phyloP scores from a whole-genome alignment of 2,329 filamentous ascomycete genomes.

The Paradendryphiella salina region DNA sequence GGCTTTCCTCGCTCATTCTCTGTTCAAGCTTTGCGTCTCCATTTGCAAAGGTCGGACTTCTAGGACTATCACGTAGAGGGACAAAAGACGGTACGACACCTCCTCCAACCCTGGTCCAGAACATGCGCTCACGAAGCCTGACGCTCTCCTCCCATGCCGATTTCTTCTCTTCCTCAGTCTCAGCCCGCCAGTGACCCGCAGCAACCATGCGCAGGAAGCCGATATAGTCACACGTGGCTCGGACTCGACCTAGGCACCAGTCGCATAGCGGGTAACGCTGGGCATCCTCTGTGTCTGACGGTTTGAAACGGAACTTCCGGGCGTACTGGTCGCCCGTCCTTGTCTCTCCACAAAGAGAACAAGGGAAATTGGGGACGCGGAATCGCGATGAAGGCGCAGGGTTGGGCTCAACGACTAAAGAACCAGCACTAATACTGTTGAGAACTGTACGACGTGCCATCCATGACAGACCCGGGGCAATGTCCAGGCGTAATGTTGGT shows the following conservation, averaged over 20 bases:
- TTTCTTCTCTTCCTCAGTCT: slow-evolving; percentile 81
- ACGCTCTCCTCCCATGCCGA: slow-evolving; percentile 95
- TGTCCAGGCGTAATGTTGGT: slow-evolving; percentile 85
- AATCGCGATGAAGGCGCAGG: slow-evolving; percentile 53
- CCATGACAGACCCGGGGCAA: slow-evolving; percentile 90
- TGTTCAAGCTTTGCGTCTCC: slow-evolving; percentile 20
- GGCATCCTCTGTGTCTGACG: slow-evolving; percentile 81
- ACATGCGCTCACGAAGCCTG: slow-evolving; percentile 88
- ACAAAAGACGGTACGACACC: slow-evolving; percentile 75
- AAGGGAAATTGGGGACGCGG: slow-evolving; percentile 66
- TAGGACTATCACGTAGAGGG: slow-evolving; percentile 38
- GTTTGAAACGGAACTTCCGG: slow-evolving; percentile 84
- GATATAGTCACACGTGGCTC: slow-evolving; percentile 89
- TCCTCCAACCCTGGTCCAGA: slow-evolving; percentile 91
- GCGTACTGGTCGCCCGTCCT: slow-evolving; percentile 71
- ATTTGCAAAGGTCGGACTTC: slow-evolving; percentile 38
- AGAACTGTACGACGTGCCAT: slow-evolving; percentile 84
- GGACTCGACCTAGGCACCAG: slow-evolving; percentile 81
- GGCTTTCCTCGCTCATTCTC: slow-evolving; percentile 39
- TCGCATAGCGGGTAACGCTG: slow-evolving; percentile 88
- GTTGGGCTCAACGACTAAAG: slow-evolving; percentile 82
- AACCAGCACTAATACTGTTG: slow-evolving; percentile 79
- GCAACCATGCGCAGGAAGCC: slow-evolving; percentile 89
- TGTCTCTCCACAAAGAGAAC: slow-evolving; percentile 85
- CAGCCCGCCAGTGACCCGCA: slow-evolving; percentile 86